Evolutionary conservation across 2,329 filamentous ascomycete genomes (phyloP).

Genomic region (Aspergillus pseudoviridinutans): DNA sequence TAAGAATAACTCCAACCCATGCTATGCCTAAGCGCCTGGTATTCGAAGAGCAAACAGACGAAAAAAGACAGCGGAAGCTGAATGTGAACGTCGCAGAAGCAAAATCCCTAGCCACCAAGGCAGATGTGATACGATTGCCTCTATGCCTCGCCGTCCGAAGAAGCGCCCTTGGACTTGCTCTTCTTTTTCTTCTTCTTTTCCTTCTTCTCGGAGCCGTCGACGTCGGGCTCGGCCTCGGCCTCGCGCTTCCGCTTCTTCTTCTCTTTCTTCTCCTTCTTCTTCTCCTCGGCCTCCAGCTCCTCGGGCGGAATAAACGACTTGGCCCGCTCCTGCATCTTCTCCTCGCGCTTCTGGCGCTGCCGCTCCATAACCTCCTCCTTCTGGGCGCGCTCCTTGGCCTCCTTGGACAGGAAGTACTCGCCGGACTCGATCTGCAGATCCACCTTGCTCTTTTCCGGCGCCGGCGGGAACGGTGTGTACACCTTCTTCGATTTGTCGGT

Average conservation of each 20-base stretch:
- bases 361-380: conserved; percentile 78
- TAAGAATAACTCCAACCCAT: conserved; percentile 34
- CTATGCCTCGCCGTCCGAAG: conserved; percentile 24
- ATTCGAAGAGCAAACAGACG: conserved; percentile 2
- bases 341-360: conserved; percentile 81
- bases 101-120: conserved; percentile 15
- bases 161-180: conserved; percentile 32
- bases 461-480: conserved; percentile 95
- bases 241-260: conserved; percentile 43
- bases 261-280: conserved; percentile 42
- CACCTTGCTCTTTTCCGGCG: conserved; percentile 98
- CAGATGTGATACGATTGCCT: conserved; percentile 6
- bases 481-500: conserved; percentile 90
- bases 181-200: conserved; percentile 55
- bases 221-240: conserved; percentile 30
- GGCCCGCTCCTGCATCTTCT: conserved; percentile 79
- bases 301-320: conserved; percentile 84
- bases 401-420: conserved; percentile 93
- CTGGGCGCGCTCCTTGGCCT: conserved; percentile 79
- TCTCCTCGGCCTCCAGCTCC: conserved; percentile 57
- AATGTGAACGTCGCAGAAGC: conserved; percentile 8
- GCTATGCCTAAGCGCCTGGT: conserved; percentile 35
- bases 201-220: conserved; percentile 50
- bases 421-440: conserved; percentile 96
- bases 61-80: conserved; percentile 3